phyloP scores from a whole-genome alignment of 164 flowering plant genomes.

The Magnolia changhungtana region DNA sequence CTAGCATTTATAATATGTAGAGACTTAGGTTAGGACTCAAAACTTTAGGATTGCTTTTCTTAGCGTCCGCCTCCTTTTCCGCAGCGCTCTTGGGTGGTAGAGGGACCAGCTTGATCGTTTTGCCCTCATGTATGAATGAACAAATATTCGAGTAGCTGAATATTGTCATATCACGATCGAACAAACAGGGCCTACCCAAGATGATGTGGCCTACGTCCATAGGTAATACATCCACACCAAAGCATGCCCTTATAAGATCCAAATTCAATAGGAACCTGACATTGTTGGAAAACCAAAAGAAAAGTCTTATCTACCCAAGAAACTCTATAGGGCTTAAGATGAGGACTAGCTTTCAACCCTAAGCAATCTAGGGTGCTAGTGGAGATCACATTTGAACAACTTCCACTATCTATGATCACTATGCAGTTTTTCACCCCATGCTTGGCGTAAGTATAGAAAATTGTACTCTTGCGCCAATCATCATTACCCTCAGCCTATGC shows the following conservation, averaged over 20 bases:
- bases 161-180: background rate
- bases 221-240: background rate
- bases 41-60: background rate
- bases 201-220: conserved; percentile 5
- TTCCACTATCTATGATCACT: background rate
- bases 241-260: conserved; percentile 1
- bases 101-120: background rate
- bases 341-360: background rate
- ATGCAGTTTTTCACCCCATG: background rate
- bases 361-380: background rate
- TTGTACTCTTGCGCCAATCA: background rate
- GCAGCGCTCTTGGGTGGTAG: background rate
- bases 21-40: background rate
- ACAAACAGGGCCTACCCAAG: background rate
- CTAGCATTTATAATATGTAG: background rate
- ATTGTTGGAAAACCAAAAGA: background rate
- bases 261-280: background rate
- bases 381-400: conserved; percentile 5
- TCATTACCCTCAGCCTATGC: background rate
- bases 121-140: conserved; percentile 1
- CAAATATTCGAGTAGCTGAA: background rate
- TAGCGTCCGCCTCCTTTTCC: background rate
- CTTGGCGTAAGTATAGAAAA: background rate
- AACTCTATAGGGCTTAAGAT: background rate
- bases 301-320: background rate